Conservation (phyloP, 768 basidiomycete species). For the Suillus subaureus region DNA sequence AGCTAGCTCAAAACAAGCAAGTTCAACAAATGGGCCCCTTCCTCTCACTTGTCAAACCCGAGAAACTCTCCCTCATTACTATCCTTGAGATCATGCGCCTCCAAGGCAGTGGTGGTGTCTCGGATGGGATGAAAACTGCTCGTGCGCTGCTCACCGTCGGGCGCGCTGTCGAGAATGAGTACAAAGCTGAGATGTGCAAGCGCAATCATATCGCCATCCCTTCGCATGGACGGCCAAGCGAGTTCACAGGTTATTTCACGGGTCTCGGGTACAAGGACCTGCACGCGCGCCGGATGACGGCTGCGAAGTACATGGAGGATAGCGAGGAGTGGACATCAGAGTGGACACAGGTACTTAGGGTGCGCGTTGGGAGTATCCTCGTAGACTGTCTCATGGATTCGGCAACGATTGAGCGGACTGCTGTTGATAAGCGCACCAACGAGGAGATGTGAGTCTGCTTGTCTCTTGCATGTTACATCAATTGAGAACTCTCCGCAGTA, state of each 20-base stretch:
- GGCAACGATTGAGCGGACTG: slow-evolving; percentile 71
- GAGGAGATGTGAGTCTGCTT: slow-evolving; percentile 55
- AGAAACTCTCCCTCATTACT: slow-evolving; percentile 84
- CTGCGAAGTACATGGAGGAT: slow-evolving; percentile 64
- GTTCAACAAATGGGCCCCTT: slow-evolving; percentile 59
- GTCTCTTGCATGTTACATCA: slow-evolving; percentile 3
- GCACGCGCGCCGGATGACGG: slow-evolving; percentile 64
- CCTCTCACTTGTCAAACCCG: slow-evolving; percentile 70
- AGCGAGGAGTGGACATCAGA: slow-evolving; percentile 74
- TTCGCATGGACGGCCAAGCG: slow-evolving; percentile 25
- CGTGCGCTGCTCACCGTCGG: slow-evolving; percentile 81
- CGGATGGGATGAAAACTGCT: slow-evolving; percentile 88
- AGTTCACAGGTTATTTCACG: slow-evolving; percentile 52
- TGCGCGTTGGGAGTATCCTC: slow-evolving; percentile 80
- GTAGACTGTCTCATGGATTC: slow-evolving; percentile 85
- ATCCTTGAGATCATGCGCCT: slow-evolving; percentile 89
- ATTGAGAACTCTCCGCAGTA: slow-evolving; percentile 39
- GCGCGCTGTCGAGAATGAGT: slow-evolving; percentile 85
- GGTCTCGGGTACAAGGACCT: slow-evolving; percentile 61
- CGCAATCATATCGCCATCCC: slow-evolving; percentile 59
- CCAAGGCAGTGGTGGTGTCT: slow-evolving; percentile 73
- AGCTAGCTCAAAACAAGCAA: slow-evolving; percentile 9
- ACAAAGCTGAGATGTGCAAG: slow-evolving; percentile 81
- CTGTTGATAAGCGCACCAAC: slow-evolving; percentile 57
- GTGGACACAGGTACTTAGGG: slow-evolving; percentile 80